Evolutionary conservation across 148 eudicot species (phyloP).

Genomic region (Amaranthus hypochondriacus): DNA sequence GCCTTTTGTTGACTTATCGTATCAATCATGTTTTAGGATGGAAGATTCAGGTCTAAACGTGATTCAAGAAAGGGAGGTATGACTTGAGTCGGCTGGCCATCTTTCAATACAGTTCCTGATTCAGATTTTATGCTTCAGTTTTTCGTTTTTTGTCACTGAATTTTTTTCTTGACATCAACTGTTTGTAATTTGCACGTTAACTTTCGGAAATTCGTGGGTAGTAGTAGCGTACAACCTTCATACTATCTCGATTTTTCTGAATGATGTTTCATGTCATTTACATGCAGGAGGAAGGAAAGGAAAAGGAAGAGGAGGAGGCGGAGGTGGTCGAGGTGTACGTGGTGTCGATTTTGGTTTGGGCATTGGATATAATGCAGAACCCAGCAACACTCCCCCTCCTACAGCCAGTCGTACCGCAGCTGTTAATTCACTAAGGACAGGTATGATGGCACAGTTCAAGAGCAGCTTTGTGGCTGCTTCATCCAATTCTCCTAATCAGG

Average conservation of each 20-base stretch:
- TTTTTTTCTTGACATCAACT: background rate
- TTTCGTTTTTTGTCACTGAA: background rate
- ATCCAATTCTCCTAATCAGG: conserved; percentile 50
- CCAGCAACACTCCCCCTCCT: conserved; percentile 42
- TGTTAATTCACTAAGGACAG: conserved; percentile 71
- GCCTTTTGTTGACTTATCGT: conserved; percentile 39
- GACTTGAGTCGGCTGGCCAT: conserved; percentile 14
- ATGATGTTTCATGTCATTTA: conserved; percentile 11
- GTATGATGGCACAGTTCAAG: conserved; percentile 74
- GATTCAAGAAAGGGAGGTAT: conserved; percentile 98
- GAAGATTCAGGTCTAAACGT: conserved; percentile 94
- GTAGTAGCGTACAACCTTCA: background rate
- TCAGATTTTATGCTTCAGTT: background rate
- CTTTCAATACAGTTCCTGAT: background rate
- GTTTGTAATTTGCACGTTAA: background rate
- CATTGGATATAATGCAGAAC: conserved; percentile 72
- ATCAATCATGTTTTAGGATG: conserved; percentile 65
- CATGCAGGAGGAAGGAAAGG: conserved; percentile 89
- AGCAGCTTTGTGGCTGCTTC: conserved; percentile 86
- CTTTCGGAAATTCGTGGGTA: background rate
- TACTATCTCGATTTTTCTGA: background rate
- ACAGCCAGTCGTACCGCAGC: conserved; percentile 63
- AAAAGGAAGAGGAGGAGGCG: conserved; percentile 72
- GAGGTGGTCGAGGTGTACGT: conserved; percentile 73
- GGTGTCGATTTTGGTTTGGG: conserved; percentile 98